A percentile compares a stretch with the other conserved stretches of the same genome.
phyloP scores from a whole-genome alignment of 2,329 filamentous ascomycete species.

The Colletotrichum agaves region DNA sequence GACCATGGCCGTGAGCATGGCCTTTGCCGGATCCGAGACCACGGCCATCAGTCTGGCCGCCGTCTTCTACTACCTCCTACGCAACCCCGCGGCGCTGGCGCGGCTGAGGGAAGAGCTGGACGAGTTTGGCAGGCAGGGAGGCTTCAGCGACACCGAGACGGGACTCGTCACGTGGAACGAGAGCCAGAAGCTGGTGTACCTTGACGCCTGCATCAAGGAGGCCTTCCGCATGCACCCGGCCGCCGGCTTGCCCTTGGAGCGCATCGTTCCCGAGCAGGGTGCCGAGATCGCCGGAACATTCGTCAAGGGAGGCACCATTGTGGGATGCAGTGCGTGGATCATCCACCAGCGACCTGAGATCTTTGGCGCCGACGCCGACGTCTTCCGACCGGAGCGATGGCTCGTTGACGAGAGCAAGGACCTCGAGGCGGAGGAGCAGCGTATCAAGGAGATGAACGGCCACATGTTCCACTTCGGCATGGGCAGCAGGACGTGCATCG shows the following conservation, averaged over 20 bases:
- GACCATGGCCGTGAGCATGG: constrained; percentile 78
- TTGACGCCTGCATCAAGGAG: constrained; percentile 83
- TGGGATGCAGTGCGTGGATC: constrained; percentile 81
- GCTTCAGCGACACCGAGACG: constrained; percentile 61
- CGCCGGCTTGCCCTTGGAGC: constrained; percentile 77
- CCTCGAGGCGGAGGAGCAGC: constrained; percentile 56
- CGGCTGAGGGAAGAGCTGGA: constrained; percentile 73
- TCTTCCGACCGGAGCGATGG: constrained; percentile 77
- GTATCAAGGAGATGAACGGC: constrained; percentile 73
- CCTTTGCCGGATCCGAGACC: constrained; percentile 81
- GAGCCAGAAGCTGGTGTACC: constrained; percentile 76
- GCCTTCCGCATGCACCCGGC: constrained; percentile 81
- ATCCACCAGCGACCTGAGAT: constrained; percentile 74
- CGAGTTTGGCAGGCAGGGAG: constrained; percentile 61
- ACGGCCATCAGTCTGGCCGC: constrained; percentile 79
- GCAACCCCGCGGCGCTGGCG: constrained; percentile 65
- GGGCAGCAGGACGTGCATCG: constrained; percentile 76
- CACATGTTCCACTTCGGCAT: constrained; percentile 81
- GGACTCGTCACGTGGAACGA: constrained; percentile 76
- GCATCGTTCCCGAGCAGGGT: constrained; percentile 74
- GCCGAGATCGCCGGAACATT: constrained; percentile 70
- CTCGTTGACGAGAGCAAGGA: constrained; percentile 54
- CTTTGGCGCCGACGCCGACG: constrained; percentile 75
- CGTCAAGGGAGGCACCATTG: constrained; percentile 76
- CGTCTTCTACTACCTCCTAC: constrained; percentile 80